Percentiles rank a stretch among this genome's conserved stretches.
Conservation (phyloP, 164 flowering plant genomes). For the Nelumbo lutea region DNA sequence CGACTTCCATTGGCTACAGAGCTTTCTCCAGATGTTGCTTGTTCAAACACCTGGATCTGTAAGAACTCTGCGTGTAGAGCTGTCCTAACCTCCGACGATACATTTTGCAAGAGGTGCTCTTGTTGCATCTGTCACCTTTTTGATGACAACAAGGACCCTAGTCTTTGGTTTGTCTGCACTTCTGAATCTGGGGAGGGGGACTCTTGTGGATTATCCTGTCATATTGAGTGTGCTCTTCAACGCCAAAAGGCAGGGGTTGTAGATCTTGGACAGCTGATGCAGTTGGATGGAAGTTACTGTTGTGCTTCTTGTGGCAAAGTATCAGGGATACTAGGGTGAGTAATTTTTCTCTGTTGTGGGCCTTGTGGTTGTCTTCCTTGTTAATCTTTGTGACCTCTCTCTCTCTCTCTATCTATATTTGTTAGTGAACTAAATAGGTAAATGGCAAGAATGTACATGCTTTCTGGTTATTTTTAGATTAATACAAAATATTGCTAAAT, state of each 20-base stretch:
- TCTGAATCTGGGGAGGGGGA: constrained; percentile 60
- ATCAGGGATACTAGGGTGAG: constrained; percentile 89
- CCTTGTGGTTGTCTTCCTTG: not conserved
- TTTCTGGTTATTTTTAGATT: not conserved
- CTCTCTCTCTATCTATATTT: too few relatives aligned
- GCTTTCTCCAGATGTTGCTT: constrained; percentile 38
- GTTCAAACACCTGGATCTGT: constrained; percentile 66
- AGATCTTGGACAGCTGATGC: constrained; percentile 87
- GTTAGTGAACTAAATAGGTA: not conserved
- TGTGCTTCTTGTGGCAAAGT: constrained; percentile 98
- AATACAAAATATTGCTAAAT: not conserved
- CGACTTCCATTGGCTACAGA: constrained; percentile 41
- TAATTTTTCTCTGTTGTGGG: constrained; percentile 10
- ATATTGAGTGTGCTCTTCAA: constrained; percentile 92
- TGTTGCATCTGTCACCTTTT: constrained; percentile 95
- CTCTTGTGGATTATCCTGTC: constrained; percentile 92
- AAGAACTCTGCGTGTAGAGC: constrained; percentile 96
- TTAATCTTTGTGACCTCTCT: not conserved
- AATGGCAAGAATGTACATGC: not conserved
- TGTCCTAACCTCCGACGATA: constrained; percentile 54
- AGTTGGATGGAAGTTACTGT: constrained; percentile 95
- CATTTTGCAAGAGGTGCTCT: constrained; percentile 97
- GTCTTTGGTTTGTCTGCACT: constrained; percentile 94
- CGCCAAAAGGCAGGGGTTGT: constrained; percentile 83
- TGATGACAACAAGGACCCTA: constrained; percentile 98